Base-by-base conservation (phyloP, 768 basidiomycete genomes). In the Tricholoma hemisulphureum region DNA sequence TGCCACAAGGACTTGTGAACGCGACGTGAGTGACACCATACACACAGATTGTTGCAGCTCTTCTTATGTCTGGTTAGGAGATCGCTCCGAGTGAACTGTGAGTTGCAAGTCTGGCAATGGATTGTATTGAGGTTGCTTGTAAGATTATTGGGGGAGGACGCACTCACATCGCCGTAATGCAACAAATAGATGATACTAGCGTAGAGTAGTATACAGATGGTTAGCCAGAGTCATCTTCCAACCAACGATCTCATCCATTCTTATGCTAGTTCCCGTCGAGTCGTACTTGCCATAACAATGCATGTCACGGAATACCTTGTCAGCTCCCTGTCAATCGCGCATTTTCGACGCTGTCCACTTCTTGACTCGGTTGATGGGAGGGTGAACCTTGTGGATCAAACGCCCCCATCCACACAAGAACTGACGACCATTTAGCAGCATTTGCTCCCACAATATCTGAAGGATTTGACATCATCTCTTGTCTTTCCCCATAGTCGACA, bases 371-470 rank as follows among this genome's bases (percentile, higher is more conserved):
- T 34, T 57, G 60, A 72, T 95, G 87, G 32, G 75, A 72, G 13
- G 93, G 90, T 55, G 77, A 78, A 18, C 89, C 88, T 43, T 74
- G 73, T 67, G 83, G 83, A 67, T 89, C 80, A 71, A 85, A 99
- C 13, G 98, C 94, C 4, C 96, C 96, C 2, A 95, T 98, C 53
- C 81, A 80, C 14, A 99, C 91, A 11, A 98, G 80, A 51, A 96
- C 75, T 1, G 93, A 95, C 20, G 81, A 73, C 95, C 95, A 98
- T 11, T 83, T 81, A 35, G 89, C 88, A 4, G 76, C 80, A 67
- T 94, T 94, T 41, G 95, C 95, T 4, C 95, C 95, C 45, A 89
- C 87, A 58, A 96, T 93, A 69, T 94, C 93, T 79, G 7, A 8
- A 53, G 34, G 16, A 45, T 48, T 31, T 24, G 26, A 8, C 31